Evolutionary conservation across 148 eudicot species (phyloP).

Genomic region (Dianthus caryophyllus): DNA sequence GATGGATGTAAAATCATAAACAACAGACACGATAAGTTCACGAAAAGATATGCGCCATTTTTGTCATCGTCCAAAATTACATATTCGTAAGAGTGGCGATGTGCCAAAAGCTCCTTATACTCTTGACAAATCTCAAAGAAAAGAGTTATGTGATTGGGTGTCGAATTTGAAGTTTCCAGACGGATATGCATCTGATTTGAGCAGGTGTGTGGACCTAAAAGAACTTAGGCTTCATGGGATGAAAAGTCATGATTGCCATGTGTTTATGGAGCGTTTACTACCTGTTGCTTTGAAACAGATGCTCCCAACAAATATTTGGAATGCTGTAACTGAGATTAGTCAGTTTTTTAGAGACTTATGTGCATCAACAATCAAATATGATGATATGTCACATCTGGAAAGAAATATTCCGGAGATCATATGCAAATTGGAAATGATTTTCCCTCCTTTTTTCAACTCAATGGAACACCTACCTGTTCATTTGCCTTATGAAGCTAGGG

Average conservation of each 20-base stretch:
- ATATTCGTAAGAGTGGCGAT: not conserved
- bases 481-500: too few species aligned
- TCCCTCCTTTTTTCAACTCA: too few species aligned
- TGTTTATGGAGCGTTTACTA: too few species aligned
- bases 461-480: too few species aligned
- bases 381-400: not conserved
- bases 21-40: not conserved
- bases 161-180: not conserved
- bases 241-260: not conserved
- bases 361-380: not conserved
- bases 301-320: too few species aligned
- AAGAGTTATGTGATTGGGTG: not conserved
- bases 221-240: too few species aligned
- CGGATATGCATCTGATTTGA: not conserved
- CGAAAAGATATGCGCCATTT: not conserved
- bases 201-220: constrained; percentile 3
- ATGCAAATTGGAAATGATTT: not conserved
- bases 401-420: not conserved
- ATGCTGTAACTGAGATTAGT: too few species aligned
- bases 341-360: constrained; percentile 8
- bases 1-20: not conserved
- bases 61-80: not conserved
- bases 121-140: not conserved
- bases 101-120: not conserved
- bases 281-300: too few species aligned